These are phyloP conservation scores for Aristolochia contorta DNA, from an alignment of 164 flowering plant species.

Conservation along the genomic window DNA sequence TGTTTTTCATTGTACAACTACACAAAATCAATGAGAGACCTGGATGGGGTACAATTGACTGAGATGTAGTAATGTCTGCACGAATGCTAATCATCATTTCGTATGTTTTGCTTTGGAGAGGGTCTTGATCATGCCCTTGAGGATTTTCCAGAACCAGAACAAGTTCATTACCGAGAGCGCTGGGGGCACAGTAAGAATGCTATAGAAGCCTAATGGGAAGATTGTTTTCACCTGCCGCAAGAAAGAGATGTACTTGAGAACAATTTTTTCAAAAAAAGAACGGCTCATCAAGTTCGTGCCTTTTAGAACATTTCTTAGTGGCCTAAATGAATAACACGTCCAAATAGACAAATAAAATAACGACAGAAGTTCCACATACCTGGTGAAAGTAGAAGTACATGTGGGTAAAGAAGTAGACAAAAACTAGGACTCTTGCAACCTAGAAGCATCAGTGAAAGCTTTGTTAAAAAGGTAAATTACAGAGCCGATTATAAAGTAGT, in stretches of 20 bases:
- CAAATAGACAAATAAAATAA: neutral
- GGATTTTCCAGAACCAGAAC: conserved; percentile 72
- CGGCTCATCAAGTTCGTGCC: too few species aligned
- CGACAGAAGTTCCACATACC: conserved; percentile 20
- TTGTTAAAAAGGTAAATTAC: too few species aligned
- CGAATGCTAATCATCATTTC: neutral
- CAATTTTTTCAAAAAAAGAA: too few species aligned
- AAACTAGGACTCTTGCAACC: conserved; percentile 62
- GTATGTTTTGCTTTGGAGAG: conserved; percentile 40
- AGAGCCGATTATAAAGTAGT: too few species aligned
- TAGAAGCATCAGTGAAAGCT: conserved; percentile 13
- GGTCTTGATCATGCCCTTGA: conserved; percentile 55
- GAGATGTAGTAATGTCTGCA: too few species aligned
- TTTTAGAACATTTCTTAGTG: too few species aligned
- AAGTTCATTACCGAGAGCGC: conserved; percentile 42
- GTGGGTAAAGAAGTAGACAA: conserved; percentile 54
- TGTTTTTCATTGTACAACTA: too few species aligned
- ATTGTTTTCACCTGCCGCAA: conserved; percentile 42
- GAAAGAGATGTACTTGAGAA: neutral
- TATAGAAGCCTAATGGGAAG: conserved; percentile 51
- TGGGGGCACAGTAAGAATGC: conserved; percentile 43
- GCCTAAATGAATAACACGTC: too few species aligned
- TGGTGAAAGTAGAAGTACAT: conserved; percentile 51
- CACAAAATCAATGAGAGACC: too few species aligned
- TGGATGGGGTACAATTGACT: too few species aligned